These are phyloP conservation scores for Obelidium mucronatum DNA, from an alignment of 192 early-diverging fungal species.

Conservation along the genomic window DNA sequence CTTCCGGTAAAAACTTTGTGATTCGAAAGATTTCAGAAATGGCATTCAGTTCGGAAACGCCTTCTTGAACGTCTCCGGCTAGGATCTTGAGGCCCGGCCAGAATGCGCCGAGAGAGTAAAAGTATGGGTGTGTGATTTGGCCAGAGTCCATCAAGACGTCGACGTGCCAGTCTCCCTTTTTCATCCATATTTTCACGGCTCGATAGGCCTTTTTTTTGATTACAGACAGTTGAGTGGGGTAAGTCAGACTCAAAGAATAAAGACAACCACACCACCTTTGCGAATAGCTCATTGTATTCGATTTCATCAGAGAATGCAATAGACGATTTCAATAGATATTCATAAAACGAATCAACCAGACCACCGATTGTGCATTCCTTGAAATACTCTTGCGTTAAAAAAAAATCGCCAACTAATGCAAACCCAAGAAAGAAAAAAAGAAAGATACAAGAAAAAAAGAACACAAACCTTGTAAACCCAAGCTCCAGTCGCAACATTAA, in stretches of 20 bases:
- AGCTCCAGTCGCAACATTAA: conserved; percentile 34
- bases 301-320: conserved; percentile 36
- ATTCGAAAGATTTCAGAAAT: conserved; percentile 74
- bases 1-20: conserved; percentile 70
- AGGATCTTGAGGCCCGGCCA: conserved; percentile 42
- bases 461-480: conserved; percentile 43
- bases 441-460: no score
- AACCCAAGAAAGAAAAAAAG: no score
- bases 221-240: not conserved
- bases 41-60: conserved; percentile 23
- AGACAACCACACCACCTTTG: not conserved
- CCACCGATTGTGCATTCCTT: conserved; percentile 41
- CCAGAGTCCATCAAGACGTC: conserved; percentile 35
- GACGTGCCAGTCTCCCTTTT: conserved; percentile 37
- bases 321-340: conserved; percentile 45
- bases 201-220: conserved; percentile 26
- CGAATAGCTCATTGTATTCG: conserved; percentile 63
- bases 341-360: conserved; percentile 43
- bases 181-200: conserved; percentile 37
- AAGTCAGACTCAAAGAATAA: not conserved
- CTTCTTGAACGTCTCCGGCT: conserved; percentile 39
- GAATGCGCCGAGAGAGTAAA: conserved; percentile 40
- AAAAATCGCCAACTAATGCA: no score
- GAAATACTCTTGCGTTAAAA: not conserved
- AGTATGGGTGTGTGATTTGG: not conserved